These are phyloP conservation scores for Cladosporium sp. DNA, from an alignment of 2,329 filamentous ascomycete genomes.

Conservation along the genomic window DNA sequence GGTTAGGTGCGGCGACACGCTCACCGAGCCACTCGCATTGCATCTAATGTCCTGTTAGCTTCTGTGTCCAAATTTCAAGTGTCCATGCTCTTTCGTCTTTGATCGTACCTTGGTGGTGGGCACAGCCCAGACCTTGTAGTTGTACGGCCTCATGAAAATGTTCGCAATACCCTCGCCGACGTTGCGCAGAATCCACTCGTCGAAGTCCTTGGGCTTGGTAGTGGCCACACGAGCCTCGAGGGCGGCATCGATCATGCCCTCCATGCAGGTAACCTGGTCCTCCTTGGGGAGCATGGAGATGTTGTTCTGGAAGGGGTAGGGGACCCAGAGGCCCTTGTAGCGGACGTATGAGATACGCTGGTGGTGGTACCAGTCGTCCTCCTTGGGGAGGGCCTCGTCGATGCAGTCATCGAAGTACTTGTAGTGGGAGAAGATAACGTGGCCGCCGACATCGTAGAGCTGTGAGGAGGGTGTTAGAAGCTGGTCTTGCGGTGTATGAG, in stretches of 20 bases:
- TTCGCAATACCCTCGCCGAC: conserved; percentile 88
- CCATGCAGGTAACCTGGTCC: conserved; percentile 91
- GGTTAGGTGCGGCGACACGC: conserved; percentile 93
- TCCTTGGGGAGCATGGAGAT: conserved; percentile 97
- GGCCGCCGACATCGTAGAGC: conserved; percentile 98
- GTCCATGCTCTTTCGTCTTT: conserved; percentile 2
- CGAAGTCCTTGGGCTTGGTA: conserved; percentile 94
- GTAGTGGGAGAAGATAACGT: conserved; percentile 99
- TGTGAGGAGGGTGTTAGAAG: conserved; percentile 42
- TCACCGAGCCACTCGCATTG: conserved; percentile 98
- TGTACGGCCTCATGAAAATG: conserved; percentile 98
- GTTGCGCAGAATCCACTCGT: conserved; percentile 96
- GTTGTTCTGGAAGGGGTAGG: conserved; percentile 99
- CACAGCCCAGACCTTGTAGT: conserved; percentile 99
- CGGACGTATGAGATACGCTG: conserved; percentile 99
- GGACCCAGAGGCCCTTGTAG: conserved; percentile 94
- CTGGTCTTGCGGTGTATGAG: conserved; percentile 15
- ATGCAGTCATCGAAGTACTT: conserved; percentile 99
- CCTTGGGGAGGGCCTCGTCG: conserved; percentile 90
- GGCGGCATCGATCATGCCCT: conserved; percentile 93
- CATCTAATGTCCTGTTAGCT: conserved; percentile 65
- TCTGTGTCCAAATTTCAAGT: background rate
- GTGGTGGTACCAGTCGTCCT: conserved; percentile 95
- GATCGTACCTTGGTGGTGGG: conserved; percentile 85
- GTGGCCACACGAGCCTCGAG: conserved; percentile 82